A percentile compares a stretch with the other conserved stretches of the same genome.
These are phyloP conservation scores for Epithemia pelagica DNA, from an alignment of 108 stramenopile genomes.

Conservation along the genomic window DNA sequence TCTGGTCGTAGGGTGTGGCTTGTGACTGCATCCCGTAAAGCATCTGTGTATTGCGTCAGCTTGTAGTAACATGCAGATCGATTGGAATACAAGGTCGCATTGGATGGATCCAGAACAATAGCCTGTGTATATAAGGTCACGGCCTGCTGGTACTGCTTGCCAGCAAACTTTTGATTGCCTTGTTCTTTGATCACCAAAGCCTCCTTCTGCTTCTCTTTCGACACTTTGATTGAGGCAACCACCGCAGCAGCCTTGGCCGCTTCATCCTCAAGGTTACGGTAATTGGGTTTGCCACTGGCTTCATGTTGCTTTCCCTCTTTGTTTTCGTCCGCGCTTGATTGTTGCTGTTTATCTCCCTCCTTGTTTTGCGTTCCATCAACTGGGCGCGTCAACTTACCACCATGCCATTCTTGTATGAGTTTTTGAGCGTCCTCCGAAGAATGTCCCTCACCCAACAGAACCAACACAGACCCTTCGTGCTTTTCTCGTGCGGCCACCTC, in stretches of 20 bases:
- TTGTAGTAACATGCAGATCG: conserved; percentile 29
- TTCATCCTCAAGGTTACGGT: neutral
- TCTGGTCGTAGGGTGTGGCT: conserved; percentile 25
- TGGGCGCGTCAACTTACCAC: neutral
- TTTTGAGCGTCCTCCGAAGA: conserved; percentile 8
- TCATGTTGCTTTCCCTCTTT: neutral
- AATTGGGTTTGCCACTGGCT: neutral
- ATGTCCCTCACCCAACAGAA: conserved; percentile 6
- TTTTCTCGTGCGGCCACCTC: conserved; percentile 17
- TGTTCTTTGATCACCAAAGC: conserved; percentile 20
- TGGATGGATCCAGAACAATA: conserved; percentile 39
- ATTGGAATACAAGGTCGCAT: conserved; percentile 67
- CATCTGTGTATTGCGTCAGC: conserved; percentile 3
- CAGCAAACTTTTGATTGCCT: conserved; percentile 27
- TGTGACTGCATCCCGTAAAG: conserved; percentile 27
- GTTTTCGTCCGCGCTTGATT: neutral
- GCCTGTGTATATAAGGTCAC: conserved; percentile 47
- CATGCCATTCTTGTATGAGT: conserved; percentile 8
- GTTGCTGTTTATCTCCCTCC: neutral
- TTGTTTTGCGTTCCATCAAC: neutral
- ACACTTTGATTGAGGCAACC: neutral
- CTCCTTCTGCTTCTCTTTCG: conserved; percentile 9
- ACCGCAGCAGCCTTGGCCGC: neutral
- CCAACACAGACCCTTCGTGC: conserved; percentile 16
- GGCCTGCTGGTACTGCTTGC: conserved; percentile 31